Evolutionary conservation across 148 eudicot genomes (phyloP).

Genomic region (Amaranthus palmeri): DNA sequence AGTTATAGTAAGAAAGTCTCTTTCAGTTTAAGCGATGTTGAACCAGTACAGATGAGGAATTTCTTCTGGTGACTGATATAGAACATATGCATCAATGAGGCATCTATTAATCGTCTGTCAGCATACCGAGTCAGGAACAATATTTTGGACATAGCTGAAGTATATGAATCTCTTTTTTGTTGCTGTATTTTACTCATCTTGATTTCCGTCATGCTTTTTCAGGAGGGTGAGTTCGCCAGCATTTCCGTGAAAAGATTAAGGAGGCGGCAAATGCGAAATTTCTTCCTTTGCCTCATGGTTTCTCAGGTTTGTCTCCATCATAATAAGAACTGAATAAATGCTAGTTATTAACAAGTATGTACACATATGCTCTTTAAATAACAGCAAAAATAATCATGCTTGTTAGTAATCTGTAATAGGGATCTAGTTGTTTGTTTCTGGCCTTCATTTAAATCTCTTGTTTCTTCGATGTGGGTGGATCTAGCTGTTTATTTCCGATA

Average conservation of each 20-base stretch:
- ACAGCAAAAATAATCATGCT: background rate
- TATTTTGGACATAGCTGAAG: background rate
- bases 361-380: background rate
- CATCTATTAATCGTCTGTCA: background rate
- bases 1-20: too few relatives aligned
- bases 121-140: background rate
- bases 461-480: background rate
- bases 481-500: background rate
- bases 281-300: constrained; percentile 85
- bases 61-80: constrained; percentile 1
- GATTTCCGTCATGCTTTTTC: constrained; percentile 16
- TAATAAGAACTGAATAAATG: background rate
- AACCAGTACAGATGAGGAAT: background rate
- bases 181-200: background rate
- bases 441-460: background rate
- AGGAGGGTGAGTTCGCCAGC: constrained; percentile 91
- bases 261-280: constrained; percentile 86
- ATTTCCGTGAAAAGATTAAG: constrained; percentile 73
- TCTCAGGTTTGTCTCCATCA: constrained; percentile 58
- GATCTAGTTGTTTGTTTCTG: background rate
- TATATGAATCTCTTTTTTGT: background rate
- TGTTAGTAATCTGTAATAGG: background rate
- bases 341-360: background rate
- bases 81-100: background rate
- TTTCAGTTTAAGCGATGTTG: background rate